Conservation (phyloP, 2,329 filamentous ascomycete species). For the Hypoxylon sp. region DNA sequence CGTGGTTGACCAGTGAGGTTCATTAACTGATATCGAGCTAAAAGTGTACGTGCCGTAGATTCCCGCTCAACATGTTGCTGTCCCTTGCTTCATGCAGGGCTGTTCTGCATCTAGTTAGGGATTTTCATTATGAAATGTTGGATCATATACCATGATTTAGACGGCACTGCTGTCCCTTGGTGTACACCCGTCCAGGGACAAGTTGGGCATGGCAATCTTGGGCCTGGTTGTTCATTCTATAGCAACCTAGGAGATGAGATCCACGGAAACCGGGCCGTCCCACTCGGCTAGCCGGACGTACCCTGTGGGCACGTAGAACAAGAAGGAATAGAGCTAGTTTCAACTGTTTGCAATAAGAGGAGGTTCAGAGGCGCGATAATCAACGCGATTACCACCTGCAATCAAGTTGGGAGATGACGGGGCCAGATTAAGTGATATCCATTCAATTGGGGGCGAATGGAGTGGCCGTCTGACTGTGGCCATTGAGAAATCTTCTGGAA, state of each 20-base stretch:
- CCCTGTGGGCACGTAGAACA: slow-evolving; percentile 10
- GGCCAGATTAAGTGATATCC: slow-evolving; percentile 1
- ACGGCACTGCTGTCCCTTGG: slow-evolving; percentile 9
- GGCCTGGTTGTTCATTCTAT: slow-evolving; percentile 22
- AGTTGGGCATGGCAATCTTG: slow-evolving; percentile 3
- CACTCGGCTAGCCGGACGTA: slow-evolving; percentile 35
- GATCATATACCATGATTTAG: slow-evolving; percentile 15
- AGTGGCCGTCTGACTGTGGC: slow-evolving; percentile 9
- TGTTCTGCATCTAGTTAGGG: slow-evolving; percentile 30
- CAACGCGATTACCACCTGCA: background rate
- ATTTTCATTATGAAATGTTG: slow-evolving; percentile 23
- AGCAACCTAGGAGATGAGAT: slow-evolving; percentile 37
- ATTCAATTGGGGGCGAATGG: slow-evolving; percentile 1
- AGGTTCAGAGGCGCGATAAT: slow-evolving; percentile 1
- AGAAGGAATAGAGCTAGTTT: background rate
- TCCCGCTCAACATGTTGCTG: slow-evolving; percentile 26
- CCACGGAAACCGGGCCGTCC: slow-evolving; percentile 42
- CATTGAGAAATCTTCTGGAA: slow-evolving; percentile 39
- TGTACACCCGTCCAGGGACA: slow-evolving; percentile 10
- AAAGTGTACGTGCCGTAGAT: slow-evolving; percentile 34
- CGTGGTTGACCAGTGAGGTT: slow-evolving; percentile 9
- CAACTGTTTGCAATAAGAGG: slow-evolving; percentile 11
- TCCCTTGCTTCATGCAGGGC: slow-evolving; percentile 43
- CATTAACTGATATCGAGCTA: slow-evolving; percentile 22
- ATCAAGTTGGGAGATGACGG: slow-evolving; percentile 15